These are phyloP conservation scores for Aspergillus pseudoglaucus DNA, from an alignment of 2,329 filamentous ascomycete genomes.

Conservation along the genomic window DNA sequence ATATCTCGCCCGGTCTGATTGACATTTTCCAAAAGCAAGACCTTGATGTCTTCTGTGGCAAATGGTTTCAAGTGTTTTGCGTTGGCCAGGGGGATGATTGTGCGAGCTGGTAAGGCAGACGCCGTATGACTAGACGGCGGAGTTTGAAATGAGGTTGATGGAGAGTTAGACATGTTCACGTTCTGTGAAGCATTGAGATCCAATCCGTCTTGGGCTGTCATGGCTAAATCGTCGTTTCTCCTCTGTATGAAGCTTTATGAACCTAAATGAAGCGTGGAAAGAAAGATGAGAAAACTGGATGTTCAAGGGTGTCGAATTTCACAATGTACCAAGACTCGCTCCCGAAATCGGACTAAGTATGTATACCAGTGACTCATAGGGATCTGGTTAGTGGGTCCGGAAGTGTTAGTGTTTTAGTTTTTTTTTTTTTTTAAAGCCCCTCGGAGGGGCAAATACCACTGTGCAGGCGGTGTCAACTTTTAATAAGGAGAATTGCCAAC, in stretches of 20 bases:
- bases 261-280: not conserved
- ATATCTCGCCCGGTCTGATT: constrained; percentile 85
- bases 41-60: constrained; percentile 92
- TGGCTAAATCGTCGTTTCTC: constrained; percentile 3
- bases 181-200: constrained; percentile 49
- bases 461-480: too few relatives aligned
- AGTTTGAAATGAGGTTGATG: constrained; percentile 67
- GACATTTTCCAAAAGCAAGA: constrained; percentile 90
- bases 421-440: not conserved
- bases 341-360: not conserved
- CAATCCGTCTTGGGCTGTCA: constrained; percentile 23
- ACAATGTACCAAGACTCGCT: constrained; percentile 1
- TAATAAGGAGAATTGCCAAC: too few relatives aligned
- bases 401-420: not conserved
- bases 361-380: not conserved
- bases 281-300: not conserved
- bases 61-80: constrained; percentile 87
- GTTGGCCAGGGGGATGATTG: constrained; percentile 38
- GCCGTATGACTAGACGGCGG: constrained; percentile 59
- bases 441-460: too few relatives aligned
- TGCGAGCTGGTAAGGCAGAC: constrained; percentile 34
- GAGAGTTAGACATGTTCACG: constrained; percentile 67
- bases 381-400: not conserved
- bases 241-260: not conserved
- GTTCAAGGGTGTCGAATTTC: not conserved